These are phyloP conservation scores for Fomitiporia mediterranea DNA, from an alignment of 1,284 basidiomycete species.

Conservation along the genomic window DNA sequence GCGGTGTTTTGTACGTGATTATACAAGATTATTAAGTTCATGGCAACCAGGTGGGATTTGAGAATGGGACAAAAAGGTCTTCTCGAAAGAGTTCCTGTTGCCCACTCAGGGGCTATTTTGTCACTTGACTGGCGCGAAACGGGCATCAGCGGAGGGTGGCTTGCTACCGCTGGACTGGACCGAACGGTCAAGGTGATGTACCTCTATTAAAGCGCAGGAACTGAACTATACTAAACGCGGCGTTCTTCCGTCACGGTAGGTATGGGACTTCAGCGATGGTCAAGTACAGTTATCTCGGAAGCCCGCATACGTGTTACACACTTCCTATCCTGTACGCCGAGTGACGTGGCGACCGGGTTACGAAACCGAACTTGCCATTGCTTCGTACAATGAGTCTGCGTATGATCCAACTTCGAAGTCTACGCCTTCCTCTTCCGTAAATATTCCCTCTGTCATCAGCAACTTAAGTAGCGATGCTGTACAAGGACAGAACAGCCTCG, in stretches of 20 bases:
- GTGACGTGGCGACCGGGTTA: slow-evolving; percentile 78
- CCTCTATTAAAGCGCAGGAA: slow-evolving; percentile 18
- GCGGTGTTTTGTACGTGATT: slow-evolving; percentile 23
- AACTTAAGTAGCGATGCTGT: slow-evolving; percentile 11
- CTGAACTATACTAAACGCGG: slow-evolving; percentile 6
- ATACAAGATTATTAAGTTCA: not conserved
- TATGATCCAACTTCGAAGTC: slow-evolving; percentile 30
- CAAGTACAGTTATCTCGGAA: slow-evolving; percentile 32
- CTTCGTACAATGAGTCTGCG: slow-evolving; percentile 61
- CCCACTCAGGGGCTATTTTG: slow-evolving; percentile 74
- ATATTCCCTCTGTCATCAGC: not conserved
- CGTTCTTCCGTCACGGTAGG: slow-evolving; percentile 35
- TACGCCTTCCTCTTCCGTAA: slow-evolving; percentile 19
- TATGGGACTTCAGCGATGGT: slow-evolving; percentile 65
- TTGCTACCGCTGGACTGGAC: slow-evolving; percentile 80
- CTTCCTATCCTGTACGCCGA: slow-evolving; percentile 69
- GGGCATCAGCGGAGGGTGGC: slow-evolving; percentile 60
- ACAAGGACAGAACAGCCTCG: not conserved
- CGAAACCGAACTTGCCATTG: slow-evolving; percentile 73
- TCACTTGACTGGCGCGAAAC: slow-evolving; percentile 70
- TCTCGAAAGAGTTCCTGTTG: slow-evolving; percentile 72
- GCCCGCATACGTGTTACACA: slow-evolving; percentile 70
- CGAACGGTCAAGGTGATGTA: slow-evolving; percentile 66
- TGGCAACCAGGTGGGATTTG: slow-evolving; percentile 66
- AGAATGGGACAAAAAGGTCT: slow-evolving; percentile 66